Conservation (phyloP, 2,329 filamentous ascomycete species). For the Dothidotthia symphoricarpi region DNA sequence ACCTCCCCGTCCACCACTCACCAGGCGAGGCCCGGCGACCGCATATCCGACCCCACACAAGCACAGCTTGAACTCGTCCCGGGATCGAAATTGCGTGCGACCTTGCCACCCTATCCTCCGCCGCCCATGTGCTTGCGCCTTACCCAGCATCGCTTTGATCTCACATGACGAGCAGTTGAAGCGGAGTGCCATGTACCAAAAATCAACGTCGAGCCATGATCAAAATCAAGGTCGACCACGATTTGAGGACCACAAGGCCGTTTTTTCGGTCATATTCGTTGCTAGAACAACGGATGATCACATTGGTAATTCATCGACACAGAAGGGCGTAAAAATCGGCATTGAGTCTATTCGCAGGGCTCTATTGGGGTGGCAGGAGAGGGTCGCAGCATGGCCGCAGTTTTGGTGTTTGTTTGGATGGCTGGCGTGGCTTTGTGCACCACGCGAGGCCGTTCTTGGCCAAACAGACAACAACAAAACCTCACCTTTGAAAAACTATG, state of each 20-base stretch:
- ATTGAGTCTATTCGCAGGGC: slow-evolving; percentile 29
- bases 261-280: slow-evolving; percentile 19
- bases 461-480: slow-evolving; percentile 28
- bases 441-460: slow-evolving; percentile 29
- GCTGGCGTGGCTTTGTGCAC: slow-evolving; percentile 33
- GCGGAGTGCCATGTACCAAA: slow-evolving; percentile 43
- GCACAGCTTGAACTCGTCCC: slow-evolving; percentile 38
- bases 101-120: slow-evolving; percentile 30
- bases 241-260: slow-evolving; percentile 10
- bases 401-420: slow-evolving; percentile 37
- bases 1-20: slow-evolving; percentile 19
- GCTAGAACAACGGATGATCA: slow-evolving; percentile 19
- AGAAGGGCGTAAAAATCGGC: slow-evolving; percentile 21
- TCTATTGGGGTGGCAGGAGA: slow-evolving; percentile 32
- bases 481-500: slow-evolving; percentile 22
- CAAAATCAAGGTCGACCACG: slow-evolving; percentile 10
- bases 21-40: slow-evolving; percentile 27
- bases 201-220: slow-evolving; percentile 39
- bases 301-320: slow-evolving; percentile 16
- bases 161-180: slow-evolving; percentile 42
- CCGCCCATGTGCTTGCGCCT: slow-evolving; percentile 35
- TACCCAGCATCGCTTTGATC: slow-evolving; percentile 41
- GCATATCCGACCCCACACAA: slow-evolving; percentile 35
- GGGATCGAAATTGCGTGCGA: slow-evolving; percentile 44
- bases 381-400: slow-evolving; percentile 32